These are phyloP conservation scores for Penicillium concentricum DNA, from an alignment of 2,329 filamentous ascomycete genomes.

Conservation along the genomic window DNA sequence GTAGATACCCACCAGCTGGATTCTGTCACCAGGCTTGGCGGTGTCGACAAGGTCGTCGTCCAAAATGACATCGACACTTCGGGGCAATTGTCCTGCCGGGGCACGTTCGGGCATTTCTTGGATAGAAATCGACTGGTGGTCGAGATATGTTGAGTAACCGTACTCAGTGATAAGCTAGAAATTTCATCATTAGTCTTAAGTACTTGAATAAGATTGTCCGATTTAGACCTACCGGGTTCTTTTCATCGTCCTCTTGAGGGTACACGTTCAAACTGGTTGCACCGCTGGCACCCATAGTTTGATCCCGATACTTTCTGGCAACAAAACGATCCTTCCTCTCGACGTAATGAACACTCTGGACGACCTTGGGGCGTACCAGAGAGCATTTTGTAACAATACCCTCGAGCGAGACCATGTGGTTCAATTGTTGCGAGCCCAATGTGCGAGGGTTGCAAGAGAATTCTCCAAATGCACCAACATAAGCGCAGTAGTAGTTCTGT, in stretches of 20 bases:
- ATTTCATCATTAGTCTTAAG: background rate
- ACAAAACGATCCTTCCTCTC: slow-evolving; percentile 83
- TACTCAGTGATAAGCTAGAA: slow-evolving; percentile 80
- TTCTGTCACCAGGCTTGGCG: slow-evolving; percentile 91
- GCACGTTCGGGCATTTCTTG: slow-evolving; percentile 99
- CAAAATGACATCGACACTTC: slow-evolving; percentile 92
- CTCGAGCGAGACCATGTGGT: slow-evolving; percentile 95
- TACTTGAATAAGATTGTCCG: background rate
- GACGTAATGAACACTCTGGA: slow-evolving; percentile 96
- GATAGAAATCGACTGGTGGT: slow-evolving; percentile 96
- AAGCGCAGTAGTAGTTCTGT: slow-evolving; percentile 85
- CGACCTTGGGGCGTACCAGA: slow-evolving; percentile 91
- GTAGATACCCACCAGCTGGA: slow-evolving; percentile 96
- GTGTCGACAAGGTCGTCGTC: slow-evolving; percentile 95
- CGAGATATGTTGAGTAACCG: slow-evolving; percentile 90
- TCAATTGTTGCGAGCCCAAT: slow-evolving; percentile 81
- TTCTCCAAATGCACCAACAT: slow-evolving; percentile 91
- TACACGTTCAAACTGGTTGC: slow-evolving; percentile 89
- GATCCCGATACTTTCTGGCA: slow-evolving; percentile 87
- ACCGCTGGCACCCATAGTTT: slow-evolving; percentile 90
- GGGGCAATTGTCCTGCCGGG: slow-evolving; percentile 89
- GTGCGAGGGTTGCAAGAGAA: slow-evolving; percentile 94
- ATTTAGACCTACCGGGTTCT: slow-evolving; percentile 64
- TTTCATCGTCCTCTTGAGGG: slow-evolving; percentile 87
- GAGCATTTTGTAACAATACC: slow-evolving; percentile 97